A percentile compares a stretch with the other conserved stretches of the same genome.
These are phyloP conservation scores for Spergularia marina DNA, from an alignment of 148 eudicot species.

Conservation along the genomic window DNA sequence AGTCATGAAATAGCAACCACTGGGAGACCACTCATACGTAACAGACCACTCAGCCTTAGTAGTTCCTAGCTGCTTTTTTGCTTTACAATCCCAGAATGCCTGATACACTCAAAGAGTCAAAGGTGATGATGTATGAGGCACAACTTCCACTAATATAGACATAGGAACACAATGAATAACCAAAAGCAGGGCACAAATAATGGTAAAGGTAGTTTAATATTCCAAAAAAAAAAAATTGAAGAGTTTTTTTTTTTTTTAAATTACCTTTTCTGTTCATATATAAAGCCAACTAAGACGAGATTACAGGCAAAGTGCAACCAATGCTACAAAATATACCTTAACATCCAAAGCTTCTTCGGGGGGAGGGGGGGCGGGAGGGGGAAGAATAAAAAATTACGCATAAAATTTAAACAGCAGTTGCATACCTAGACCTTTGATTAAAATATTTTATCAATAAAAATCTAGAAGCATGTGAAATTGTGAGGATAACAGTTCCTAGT, in stretches of 20 bases:
- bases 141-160: conserved; percentile 6
- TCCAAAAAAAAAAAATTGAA: background rate
- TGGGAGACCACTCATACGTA: conserved; percentile 92
- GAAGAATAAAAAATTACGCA: too few species aligned
- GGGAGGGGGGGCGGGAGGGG: too few species aligned
- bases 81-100: conserved; percentile 92
- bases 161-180: background rate
- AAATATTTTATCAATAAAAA: too few species aligned
- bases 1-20: conserved; percentile 90
- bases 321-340: too few species aligned
- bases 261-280: background rate
- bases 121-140: conserved; percentile 15
- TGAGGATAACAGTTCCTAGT: too few species aligned
- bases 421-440: too few species aligned
- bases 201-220: conserved; percentile 2
- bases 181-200: conserved; percentile 2
- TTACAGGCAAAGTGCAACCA: background rate
- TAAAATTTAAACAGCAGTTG: too few species aligned
- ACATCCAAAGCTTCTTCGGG: too few species aligned
- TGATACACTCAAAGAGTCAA: conserved; percentile 31
- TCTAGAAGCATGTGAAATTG: too few species aligned
- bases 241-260: too few species aligned
- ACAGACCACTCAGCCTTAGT: conserved; percentile 96
- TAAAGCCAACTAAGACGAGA: background rate
- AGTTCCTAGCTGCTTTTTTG: conserved; percentile 75